phyloP scores from a whole-genome alignment of 2,329 filamentous ascomycete species.

The Monosporascus sp. region DNA sequence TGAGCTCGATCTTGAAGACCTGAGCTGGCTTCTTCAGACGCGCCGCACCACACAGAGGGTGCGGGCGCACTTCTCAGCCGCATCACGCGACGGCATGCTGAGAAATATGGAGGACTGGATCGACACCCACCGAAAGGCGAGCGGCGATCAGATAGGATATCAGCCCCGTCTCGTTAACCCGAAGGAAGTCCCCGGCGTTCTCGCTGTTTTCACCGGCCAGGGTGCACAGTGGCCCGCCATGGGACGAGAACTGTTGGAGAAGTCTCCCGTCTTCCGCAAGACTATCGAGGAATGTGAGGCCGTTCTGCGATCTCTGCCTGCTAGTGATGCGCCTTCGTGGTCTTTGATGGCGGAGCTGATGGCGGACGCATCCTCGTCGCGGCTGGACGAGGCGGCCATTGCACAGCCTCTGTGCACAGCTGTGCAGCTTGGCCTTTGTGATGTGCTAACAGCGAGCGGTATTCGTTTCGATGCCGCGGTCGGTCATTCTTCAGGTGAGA shows the following conservation, averaged over 20 bases:
- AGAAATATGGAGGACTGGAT: too few relatives aligned
- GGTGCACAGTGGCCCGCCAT: conserved; percentile 29
- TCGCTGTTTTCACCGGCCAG: conserved; percentile 29
- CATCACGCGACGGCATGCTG: too few relatives aligned
- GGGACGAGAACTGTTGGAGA: conserved; percentile 21
- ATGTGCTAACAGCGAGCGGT: conserved; percentile 28
- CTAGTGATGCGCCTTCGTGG: conserved; percentile 8
- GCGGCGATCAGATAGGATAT: too few relatives aligned
- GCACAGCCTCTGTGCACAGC: conserved; percentile 34
- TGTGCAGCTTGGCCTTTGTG: conserved; percentile 33
- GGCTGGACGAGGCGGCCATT: conserved; percentile 17
- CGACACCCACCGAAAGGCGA: too few relatives aligned
- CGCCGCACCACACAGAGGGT: too few relatives aligned
- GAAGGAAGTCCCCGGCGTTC: too few relatives aligned
- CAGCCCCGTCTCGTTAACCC: too few relatives aligned
- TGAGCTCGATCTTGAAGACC: too few relatives aligned
- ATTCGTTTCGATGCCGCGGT: conserved; percentile 30
- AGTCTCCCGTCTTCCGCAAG: background rate
- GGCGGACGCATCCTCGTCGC: background rate
- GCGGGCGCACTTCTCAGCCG: too few relatives aligned
- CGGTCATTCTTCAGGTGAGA: conserved; percentile 41
- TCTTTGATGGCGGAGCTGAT: background rate
- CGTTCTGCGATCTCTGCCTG: background rate
- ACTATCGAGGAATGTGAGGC: background rate
- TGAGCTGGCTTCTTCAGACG: too few relatives aligned